Conservation (phyloP, 2,329 filamentous ascomycete species). For the Aureobasidium sp. region DNA sequence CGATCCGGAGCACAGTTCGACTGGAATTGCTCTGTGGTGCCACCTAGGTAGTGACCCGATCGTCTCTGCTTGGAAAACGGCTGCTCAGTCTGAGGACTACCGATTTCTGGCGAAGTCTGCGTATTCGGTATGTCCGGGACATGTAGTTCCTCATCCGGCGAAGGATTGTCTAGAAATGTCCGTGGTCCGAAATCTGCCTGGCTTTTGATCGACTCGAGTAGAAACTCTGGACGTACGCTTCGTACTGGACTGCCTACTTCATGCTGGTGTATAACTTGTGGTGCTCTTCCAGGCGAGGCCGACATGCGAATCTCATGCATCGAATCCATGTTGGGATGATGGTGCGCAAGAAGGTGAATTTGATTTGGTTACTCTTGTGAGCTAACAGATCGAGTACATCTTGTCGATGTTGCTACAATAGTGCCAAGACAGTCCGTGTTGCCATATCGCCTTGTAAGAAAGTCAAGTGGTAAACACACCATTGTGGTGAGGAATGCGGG, state of each 20-base stretch:
- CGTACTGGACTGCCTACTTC: constrained; percentile 28
- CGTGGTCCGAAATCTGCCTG: constrained; percentile 26
- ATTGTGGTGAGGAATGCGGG: constrained; percentile 11
- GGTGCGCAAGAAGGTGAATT: neutral
- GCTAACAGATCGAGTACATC: neutral
- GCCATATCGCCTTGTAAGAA: neutral
- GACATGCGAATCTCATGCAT: constrained; percentile 23
- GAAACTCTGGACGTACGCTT: constrained; percentile 30
- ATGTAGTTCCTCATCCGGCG: constrained; percentile 5
- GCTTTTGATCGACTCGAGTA: constrained; percentile 26
- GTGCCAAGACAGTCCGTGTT: neutral
- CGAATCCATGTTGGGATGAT: neutral
- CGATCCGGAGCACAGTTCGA: constrained; percentile 14
- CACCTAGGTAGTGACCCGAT: constrained; percentile 16
- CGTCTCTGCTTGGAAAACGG: constrained; percentile 10
- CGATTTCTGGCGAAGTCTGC: neutral
- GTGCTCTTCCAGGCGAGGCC: constrained; percentile 29
- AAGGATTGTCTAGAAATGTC: constrained; percentile 31
- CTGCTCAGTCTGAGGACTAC: neutral
- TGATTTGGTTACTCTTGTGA: neutral
- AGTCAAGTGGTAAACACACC: constrained; percentile 7
- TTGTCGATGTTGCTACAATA: neutral
- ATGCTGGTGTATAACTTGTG: constrained; percentile 26
- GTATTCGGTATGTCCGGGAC: neutral
- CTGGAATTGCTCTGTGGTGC: constrained; percentile 9